Evolutionary conservation across 2,329 filamentous ascomycete species (phyloP).

Genomic region (Calonectria pauciramosa): DNA sequence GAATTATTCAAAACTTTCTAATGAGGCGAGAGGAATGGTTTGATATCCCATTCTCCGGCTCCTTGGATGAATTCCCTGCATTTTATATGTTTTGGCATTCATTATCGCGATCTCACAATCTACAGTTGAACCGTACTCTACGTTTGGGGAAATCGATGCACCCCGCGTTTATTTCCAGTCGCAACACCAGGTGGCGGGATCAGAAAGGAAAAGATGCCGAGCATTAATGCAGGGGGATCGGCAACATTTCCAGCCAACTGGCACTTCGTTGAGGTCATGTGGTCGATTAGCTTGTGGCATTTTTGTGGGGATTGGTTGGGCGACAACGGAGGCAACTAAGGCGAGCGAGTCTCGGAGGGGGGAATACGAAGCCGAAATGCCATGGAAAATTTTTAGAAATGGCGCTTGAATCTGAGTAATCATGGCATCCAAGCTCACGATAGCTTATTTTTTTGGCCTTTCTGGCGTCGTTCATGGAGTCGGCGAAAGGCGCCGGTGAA

Average conservation of each 20-base stretch:
- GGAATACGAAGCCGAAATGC: neutral
- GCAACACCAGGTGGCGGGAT: neutral
- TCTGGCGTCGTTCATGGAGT: neutral
- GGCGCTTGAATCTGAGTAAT: neutral
- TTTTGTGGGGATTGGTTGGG: neutral
- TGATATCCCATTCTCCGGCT: neutral
- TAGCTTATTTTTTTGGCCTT: neutral
- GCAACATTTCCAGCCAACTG: neutral
- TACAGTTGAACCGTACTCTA: neutral
- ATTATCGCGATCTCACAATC: neutral
- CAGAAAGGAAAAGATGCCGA: constrained; percentile 9
- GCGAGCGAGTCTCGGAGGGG: neutral
- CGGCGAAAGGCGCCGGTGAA: neutral
- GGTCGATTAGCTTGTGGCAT: neutral
- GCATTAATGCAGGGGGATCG: neutral
- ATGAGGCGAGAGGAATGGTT: neutral
- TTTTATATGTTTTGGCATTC: neutral
- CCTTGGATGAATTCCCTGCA: neutral
- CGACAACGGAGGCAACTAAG: neutral
- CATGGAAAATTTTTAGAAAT: neutral
- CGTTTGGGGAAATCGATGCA: neutral
- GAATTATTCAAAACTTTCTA: neutral
- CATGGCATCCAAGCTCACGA: neutral
- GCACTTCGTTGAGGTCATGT: neutral
- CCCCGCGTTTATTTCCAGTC: neutral